Conservation (phyloP, 2,329 filamentous ascomycete species). For the Chrysoporthe austroafricana region DNA sequence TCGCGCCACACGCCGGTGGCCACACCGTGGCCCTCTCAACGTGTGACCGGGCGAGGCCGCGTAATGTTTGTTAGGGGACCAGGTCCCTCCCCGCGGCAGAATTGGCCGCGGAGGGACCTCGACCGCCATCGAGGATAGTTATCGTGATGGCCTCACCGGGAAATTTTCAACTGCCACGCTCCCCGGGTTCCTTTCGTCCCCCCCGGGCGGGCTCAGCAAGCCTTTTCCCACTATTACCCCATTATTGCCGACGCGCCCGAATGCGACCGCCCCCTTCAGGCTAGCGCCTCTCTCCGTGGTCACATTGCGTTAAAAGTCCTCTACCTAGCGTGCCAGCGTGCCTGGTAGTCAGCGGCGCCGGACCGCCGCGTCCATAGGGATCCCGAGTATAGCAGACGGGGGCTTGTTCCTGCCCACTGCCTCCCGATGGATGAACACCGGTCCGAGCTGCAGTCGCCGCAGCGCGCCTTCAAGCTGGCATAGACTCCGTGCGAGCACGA, state of each 20-base stretch:
- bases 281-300: too few relatives aligned
- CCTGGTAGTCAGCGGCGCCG: too few relatives aligned
- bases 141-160: constrained; percentile 28
- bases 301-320: too few relatives aligned
- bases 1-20: constrained; percentile 14
- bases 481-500: too few relatives aligned
- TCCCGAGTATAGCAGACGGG: too few relatives aligned
- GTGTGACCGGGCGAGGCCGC: constrained; percentile 33
- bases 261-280: too few relatives aligned
- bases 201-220: neutral
- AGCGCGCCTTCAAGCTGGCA: too few relatives aligned
- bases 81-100: constrained; percentile 6
- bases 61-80: constrained; percentile 27
- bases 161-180: constrained; percentile 10
- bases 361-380: too few relatives aligned
- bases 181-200: constrained; percentile 3
- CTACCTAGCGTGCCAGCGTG: too few relatives aligned
- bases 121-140: constrained; percentile 31
- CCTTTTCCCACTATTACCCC: neutral
- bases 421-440: too few relatives aligned
- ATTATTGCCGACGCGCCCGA: neutral
- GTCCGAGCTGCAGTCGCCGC: too few relatives aligned
- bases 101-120: neutral
- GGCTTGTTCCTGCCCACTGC: too few relatives aligned
- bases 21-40: constrained; percentile 29